These are phyloP conservation scores for Fragilaria crotonensis DNA, from an alignment of 108 stramenopile species.

Conservation along the genomic window DNA sequence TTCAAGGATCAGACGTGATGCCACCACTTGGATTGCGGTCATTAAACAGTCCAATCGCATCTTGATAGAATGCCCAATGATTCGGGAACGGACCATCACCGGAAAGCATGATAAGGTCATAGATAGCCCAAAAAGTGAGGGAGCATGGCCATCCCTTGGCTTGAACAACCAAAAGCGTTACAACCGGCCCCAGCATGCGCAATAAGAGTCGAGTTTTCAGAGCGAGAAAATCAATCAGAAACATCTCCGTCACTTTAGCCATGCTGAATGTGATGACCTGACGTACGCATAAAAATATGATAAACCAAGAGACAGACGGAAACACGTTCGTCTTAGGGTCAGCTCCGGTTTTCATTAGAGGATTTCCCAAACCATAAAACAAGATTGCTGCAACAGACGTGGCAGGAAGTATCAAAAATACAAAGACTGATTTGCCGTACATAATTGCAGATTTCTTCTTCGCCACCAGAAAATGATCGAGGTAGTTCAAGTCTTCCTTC, in stretches of 20 bases:
- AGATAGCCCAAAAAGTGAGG: conserved; percentile 30
- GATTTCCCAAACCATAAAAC: conserved; percentile 29
- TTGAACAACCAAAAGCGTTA: conserved; percentile 50
- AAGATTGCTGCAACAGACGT: conserved; percentile 15
- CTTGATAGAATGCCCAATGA: conserved; percentile 53
- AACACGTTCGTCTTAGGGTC: not conserved
- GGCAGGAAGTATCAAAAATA: conserved; percentile 22
- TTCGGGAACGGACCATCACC: conserved; percentile 25
- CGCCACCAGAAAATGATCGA: conserved; percentile 9
- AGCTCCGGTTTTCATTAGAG: conserved; percentile 2
- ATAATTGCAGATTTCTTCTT: not conserved
- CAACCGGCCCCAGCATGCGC: conserved; percentile 33
- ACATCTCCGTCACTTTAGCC: conserved; percentile 8
- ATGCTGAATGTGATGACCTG: conserved; percentile 23
- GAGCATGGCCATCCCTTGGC: conserved; percentile 43
- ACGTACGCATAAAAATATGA: conserved; percentile 23
- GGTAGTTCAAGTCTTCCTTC: conserved; percentile 11
- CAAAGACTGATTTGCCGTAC: not conserved
- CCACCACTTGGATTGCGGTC: conserved; percentile 36
- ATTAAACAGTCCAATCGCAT: conserved; percentile 31
- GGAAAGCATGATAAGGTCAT: conserved; percentile 25
- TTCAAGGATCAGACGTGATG: conserved; percentile 1
- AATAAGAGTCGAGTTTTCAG: conserved; percentile 30
- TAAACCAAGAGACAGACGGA: conserved; percentile 17
- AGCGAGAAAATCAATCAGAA: conserved; percentile 41